These are phyloP conservation scores for Jaapia argillacea DNA, from an alignment of 768 basidiomycete species.

Conservation along the genomic window DNA sequence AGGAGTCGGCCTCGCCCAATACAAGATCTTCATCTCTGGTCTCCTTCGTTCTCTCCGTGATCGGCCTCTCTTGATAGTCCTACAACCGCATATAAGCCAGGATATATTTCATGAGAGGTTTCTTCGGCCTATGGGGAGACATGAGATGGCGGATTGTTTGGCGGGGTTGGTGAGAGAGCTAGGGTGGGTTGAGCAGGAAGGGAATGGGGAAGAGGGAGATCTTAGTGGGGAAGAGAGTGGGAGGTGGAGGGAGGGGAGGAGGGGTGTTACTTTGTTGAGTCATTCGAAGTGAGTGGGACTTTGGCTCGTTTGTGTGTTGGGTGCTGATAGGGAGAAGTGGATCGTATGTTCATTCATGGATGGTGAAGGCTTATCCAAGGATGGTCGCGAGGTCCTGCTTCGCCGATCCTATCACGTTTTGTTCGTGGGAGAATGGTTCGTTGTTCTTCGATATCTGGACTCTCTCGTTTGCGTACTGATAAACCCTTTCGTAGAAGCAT, in stretches of 20 bases:
- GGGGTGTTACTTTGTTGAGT: constrained; percentile 69
- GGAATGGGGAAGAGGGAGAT: constrained; percentile 9
- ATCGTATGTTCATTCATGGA: constrained; percentile 81
- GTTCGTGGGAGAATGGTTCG: constrained; percentile 88
- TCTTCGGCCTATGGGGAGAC: constrained; percentile 57
- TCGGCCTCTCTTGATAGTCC: constrained; percentile 64
- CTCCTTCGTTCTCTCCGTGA: constrained; percentile 47
- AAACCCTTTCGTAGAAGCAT: too few relatives aligned
- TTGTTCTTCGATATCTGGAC: too few relatives aligned
- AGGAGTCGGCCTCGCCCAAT: constrained; percentile 72
- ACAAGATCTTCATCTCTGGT: constrained; percentile 48
- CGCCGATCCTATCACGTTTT: constrained; percentile 85
- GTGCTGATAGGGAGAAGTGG: constrained; percentile 34
- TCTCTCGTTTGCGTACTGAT: too few relatives aligned
- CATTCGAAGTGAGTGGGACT: constrained; percentile 67
- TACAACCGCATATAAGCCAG: constrained; percentile 86
- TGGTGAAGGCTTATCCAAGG: constrained; percentile 67
- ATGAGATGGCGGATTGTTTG: constrained; percentile 47
- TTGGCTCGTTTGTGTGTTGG: background rate
- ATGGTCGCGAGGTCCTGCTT: constrained; percentile 74
- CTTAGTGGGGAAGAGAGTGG: constrained; percentile 10
- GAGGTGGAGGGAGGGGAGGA: constrained; percentile 16
- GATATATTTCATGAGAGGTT: constrained; percentile 70
- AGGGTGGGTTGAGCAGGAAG: constrained; percentile 48
- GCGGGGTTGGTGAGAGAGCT: constrained; percentile 47